phyloP scores from a whole-genome alignment of 2,329 filamentous ascomycete genomes.

The Clonostachys solani region DNA sequence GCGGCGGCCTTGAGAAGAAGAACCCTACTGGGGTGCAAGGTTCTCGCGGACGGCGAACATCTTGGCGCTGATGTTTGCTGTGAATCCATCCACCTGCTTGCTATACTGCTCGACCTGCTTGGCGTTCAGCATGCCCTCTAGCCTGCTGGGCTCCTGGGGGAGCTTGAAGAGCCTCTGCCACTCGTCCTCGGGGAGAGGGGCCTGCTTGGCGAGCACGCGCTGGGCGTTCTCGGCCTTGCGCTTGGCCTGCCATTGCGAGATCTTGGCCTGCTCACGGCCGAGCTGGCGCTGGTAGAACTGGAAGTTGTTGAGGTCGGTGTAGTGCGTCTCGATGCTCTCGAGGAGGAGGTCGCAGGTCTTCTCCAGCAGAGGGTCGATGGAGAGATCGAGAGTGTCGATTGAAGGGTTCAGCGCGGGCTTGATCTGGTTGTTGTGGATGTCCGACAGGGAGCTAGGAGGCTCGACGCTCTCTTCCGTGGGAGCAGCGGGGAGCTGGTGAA shows the following conservation, averaged over 20 bases:
- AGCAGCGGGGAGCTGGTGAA: conserved; percentile 80
- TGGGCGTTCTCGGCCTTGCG: conserved; percentile 92
- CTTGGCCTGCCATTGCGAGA: conserved; percentile 94
- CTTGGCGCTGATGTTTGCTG: conserved; percentile 86
- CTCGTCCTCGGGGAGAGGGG: conserved; percentile 89
- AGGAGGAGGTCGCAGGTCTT: conserved; percentile 96
- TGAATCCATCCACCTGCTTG: conserved; percentile 94
- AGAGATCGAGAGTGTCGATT: conserved; percentile 83
- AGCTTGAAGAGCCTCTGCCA: conserved; percentile 99
- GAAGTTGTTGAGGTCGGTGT: conserved; percentile 99
- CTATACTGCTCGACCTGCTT: conserved; percentile 98
- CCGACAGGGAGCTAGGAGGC: conserved; percentile 74
- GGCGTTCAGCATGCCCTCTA: conserved; percentile 92
- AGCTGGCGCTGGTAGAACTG: conserved; percentile 93
- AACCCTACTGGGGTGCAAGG: conserved; percentile 48
- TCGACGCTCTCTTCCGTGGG: conserved; percentile 61
- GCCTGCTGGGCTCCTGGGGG: conserved; percentile 84
- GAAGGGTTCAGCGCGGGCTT: conserved; percentile 75
- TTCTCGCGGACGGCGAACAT: conserved; percentile 92
- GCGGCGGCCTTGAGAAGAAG: neutral
- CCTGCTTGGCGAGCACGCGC: conserved; percentile 80
- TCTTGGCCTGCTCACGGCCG: conserved; percentile 92
- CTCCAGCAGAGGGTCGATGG: conserved; percentile 95
- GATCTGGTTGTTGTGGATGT: conserved; percentile 64
- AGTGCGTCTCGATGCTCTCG: conserved; percentile 95